Conservation (phyloP, 2,329 filamentous ascomycete species). For the Lecanosticta acicola region DNA sequence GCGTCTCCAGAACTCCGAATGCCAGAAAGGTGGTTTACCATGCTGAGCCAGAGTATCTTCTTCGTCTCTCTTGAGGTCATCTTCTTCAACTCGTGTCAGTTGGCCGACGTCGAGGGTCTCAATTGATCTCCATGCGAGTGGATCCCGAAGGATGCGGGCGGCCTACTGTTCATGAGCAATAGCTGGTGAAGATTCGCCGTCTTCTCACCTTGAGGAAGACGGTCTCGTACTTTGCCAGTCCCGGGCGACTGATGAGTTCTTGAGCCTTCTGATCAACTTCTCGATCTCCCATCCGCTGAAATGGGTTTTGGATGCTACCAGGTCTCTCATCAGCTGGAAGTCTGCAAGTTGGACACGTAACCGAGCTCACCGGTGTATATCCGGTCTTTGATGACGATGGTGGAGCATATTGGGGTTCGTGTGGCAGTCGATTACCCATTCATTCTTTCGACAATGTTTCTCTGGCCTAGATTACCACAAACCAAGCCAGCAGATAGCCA, state of each 20-base stretch:
- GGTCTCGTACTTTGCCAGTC: slow-evolving; percentile 13
- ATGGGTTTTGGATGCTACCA: slow-evolving; percentile 20
- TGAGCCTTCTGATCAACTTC: slow-evolving; percentile 15
- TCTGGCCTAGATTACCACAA: no score
- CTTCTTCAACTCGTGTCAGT: slow-evolving; percentile 22
- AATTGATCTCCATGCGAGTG: slow-evolving; percentile 17
- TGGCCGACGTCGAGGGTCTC: slow-evolving; percentile 12
- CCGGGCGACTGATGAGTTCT: slow-evolving; percentile 12
- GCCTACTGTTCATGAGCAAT: slow-evolving; percentile 9
- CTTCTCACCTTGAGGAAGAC: slow-evolving; percentile 17
- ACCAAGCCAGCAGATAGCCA: no score
- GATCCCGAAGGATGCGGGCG: slow-evolving; percentile 24
- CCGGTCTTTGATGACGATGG: no score
- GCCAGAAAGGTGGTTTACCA: slow-evolving; percentile 4
- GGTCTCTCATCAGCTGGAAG: neutral
- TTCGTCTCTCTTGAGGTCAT: slow-evolving; percentile 15
- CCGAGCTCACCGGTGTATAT: neutral
- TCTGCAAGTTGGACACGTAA: neutral
- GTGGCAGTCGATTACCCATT: no score
- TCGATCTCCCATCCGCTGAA: slow-evolving; percentile 12
- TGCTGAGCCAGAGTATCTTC: neutral
- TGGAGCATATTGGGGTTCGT: no score
- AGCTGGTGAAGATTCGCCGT: neutral
- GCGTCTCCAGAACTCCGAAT: slow-evolving; percentile 3
- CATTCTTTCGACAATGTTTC: no score